These are phyloP conservation scores for Aspergillus cristatus DNA, from an alignment of 495 filamentous ascomycete species.

Conservation along the genomic window DNA sequence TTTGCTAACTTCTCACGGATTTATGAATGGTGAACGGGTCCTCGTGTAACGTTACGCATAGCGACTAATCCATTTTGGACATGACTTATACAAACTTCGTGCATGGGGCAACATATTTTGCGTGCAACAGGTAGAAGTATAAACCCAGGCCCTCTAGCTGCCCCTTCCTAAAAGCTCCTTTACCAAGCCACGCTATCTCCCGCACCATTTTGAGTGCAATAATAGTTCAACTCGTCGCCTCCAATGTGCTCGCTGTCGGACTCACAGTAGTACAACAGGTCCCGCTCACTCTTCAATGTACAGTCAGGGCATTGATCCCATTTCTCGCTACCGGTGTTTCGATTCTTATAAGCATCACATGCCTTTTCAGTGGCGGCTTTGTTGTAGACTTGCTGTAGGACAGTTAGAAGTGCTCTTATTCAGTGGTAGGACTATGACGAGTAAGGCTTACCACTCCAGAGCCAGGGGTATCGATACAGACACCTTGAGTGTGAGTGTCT, in stretches of 20 bases:
- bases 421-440: background rate
- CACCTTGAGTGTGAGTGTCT: constrained; percentile 7
- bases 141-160: too few species aligned
- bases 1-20: too few species aligned
- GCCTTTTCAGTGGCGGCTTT: constrained; percentile 11
- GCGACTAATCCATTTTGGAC: too few species aligned
- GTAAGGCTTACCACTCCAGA: constrained; percentile 6
- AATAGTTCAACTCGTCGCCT: constrained; percentile 11
- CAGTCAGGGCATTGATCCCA: constrained; percentile 18
- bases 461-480: constrained; percentile 7
- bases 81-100: too few species aligned
- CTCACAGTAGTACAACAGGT: constrained; percentile 12
- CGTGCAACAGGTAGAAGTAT: too few species aligned
- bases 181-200: constrained; percentile 10
- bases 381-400: constrained; percentile 9
- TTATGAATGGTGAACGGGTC: too few species aligned
- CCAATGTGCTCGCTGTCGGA: constrained; percentile 11
- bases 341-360: constrained; percentile 13
- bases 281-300: constrained; percentile 6
- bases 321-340: constrained; percentile 15
- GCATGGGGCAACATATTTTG: too few species aligned
- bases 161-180: too few species aligned
- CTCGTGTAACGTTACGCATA: too few species aligned
- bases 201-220: constrained; percentile 9
- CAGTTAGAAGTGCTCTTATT: too few species aligned